A percentile compares a stretch with the other conserved stretches of the same genome.
phyloP scores from a whole-genome alignment of 805 yeast genomes.

The Lachancea dasiensis region DNA sequence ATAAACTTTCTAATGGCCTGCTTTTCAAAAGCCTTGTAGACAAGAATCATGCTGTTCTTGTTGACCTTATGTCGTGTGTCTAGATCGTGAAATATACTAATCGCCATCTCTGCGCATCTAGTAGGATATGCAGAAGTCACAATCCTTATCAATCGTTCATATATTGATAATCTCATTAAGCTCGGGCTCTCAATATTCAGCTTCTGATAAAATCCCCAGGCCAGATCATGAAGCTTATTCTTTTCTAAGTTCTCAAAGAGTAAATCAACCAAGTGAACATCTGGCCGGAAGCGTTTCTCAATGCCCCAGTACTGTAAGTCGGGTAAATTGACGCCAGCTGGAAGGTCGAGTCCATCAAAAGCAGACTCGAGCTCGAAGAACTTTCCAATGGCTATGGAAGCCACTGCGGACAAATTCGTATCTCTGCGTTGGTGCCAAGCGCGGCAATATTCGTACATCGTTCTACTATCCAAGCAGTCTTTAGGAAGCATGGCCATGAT shows the following conservation, averaged over 20 bases:
- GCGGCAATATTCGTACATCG: slow-evolving; percentile 23
- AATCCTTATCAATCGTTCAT: slow-evolving; percentile 5
- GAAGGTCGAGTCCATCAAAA: background rate
- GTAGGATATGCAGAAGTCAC: slow-evolving; percentile 5
- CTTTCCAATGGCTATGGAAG: slow-evolving; percentile 4
- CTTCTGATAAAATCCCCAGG: slow-evolving; percentile 14
- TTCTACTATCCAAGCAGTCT: slow-evolving; percentile 18
- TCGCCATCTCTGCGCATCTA: slow-evolving; percentile 3
- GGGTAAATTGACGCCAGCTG: slow-evolving; percentile 5
- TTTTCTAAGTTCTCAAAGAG: slow-evolving; percentile 4
- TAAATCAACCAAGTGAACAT: slow-evolving; percentile 1
- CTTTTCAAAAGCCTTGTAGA: slow-evolving; percentile 24
- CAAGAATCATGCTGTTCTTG: slow-evolving; percentile 14
- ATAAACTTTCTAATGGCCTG: slow-evolving; percentile 19
- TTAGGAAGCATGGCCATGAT: slow-evolving; percentile 18
- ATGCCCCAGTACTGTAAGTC: slow-evolving; percentile 7
- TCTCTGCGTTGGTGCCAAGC: slow-evolving; percentile 15
- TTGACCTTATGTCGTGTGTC: slow-evolving; percentile 17
- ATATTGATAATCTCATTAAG: slow-evolving; percentile 8
- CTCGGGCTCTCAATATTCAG: slow-evolving; percentile 4
- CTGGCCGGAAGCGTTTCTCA: background rate
- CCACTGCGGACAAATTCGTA: slow-evolving; percentile 1
- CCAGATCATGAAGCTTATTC: slow-evolving; percentile 15
- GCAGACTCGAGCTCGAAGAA: slow-evolving; percentile 1
- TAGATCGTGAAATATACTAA: slow-evolving; percentile 11